Evolutionary conservation across 768 basidiomycete genomes (phyloP).

Genomic region (Lentinula aciculospora): DNA sequence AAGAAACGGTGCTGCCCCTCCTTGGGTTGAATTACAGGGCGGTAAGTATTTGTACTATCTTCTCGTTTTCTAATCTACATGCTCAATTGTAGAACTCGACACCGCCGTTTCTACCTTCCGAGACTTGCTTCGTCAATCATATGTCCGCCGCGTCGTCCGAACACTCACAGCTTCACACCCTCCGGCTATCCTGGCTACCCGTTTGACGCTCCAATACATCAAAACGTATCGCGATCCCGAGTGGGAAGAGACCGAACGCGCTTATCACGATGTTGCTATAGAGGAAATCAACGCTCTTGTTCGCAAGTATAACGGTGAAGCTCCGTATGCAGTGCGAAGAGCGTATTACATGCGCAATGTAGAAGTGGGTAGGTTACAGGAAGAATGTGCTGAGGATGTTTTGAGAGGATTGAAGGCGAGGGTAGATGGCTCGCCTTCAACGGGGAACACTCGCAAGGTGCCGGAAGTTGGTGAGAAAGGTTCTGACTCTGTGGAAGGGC

Average conservation of each 20-base stretch:
- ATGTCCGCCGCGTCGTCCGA: constrained; percentile 73
- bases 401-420: constrained; percentile 26
- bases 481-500: background rate
- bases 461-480: background rate
- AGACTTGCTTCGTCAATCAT: constrained; percentile 56
- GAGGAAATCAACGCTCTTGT: constrained; percentile 71
- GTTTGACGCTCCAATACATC: constrained; percentile 29
- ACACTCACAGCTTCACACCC: constrained; percentile 42
- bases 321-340: constrained; percentile 73
- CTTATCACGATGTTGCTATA: constrained; percentile 66
- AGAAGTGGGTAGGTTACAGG: constrained; percentile 55
- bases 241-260: constrained; percentile 64
- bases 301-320: constrained; percentile 74
- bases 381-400: constrained; percentile 48
- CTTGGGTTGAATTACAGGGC: constrained; percentile 81
- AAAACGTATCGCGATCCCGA: constrained; percentile 50
- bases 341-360: constrained; percentile 47
- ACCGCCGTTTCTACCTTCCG: constrained; percentile 56
- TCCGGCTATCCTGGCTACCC: constrained; percentile 27
- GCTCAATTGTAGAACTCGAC: constrained; percentile 53
- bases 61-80: background rate
- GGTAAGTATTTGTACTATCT: constrained; percentile 33
- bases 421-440: background rate
- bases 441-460: background rate
- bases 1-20: constrained; percentile 75